Evolutionary conservation across 768 basidiomycete genomes (phyloP).

Genomic region (Rhizopogon roseolus): DNA sequence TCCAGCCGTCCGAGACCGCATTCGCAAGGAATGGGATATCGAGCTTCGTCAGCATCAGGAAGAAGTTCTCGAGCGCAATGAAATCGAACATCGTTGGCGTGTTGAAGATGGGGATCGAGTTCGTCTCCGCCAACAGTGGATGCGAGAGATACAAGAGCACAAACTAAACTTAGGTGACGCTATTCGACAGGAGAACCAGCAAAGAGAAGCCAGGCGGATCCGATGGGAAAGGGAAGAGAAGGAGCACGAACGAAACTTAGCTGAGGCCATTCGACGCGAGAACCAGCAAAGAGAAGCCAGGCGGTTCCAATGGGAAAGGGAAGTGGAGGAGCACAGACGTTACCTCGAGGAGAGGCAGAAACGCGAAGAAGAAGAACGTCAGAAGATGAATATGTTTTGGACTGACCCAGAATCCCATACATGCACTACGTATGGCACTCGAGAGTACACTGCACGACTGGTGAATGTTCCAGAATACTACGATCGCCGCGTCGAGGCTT

Average conservation of each 20-base stretch:
- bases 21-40: slow-evolving; percentile 10
- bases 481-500: slow-evolving; percentile 15
- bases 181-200: too few species aligned
- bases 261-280: too few species aligned
- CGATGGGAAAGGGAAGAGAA: slow-evolving; percentile 14
- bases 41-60: slow-evolving; percentile 14
- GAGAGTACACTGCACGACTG: slow-evolving; percentile 25
- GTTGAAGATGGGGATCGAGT: slow-evolving; percentile 9
- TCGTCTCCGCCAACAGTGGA: too few species aligned
- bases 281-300: too few species aligned
- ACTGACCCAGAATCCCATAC: slow-evolving; percentile 10
- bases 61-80: slow-evolving; percentile 5
- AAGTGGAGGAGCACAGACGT: too few species aligned
- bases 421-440: slow-evolving; percentile 22
- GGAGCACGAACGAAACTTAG: too few species aligned
- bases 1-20: too few species aligned
- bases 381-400: slow-evolving; percentile 19
- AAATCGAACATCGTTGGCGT: slow-evolving; percentile 12
- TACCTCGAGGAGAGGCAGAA: too few species aligned
- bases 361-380: not conserved
- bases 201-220: too few species aligned
- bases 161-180: not conserved
- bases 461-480: slow-evolving; percentile 23
- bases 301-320: too few species aligned
- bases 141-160: not conserved